These are phyloP conservation scores for Trypanosomatidae sp. DNA, from an alignment of 208 protist genomes.

Conservation along the genomic window DNA sequence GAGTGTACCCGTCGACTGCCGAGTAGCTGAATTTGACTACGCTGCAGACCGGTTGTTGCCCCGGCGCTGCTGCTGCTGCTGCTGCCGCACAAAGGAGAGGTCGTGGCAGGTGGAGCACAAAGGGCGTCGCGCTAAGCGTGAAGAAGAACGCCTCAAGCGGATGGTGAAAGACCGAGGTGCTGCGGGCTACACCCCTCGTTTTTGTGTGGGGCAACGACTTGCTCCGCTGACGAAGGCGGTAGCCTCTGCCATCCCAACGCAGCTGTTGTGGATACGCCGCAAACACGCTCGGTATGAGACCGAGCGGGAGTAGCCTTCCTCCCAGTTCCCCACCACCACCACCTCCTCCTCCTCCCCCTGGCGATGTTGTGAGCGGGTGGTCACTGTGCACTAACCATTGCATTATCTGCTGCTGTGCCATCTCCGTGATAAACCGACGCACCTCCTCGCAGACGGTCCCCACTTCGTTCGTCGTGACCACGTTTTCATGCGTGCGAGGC, in stretches of 20 bases:
- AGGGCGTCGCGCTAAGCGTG: constrained; percentile 13
- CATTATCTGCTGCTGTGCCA: constrained; percentile 7
- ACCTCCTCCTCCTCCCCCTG: background rate
- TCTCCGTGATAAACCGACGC: constrained; percentile 7
- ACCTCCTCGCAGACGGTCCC: constrained; percentile 2
- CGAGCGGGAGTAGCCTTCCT: constrained; percentile 2
- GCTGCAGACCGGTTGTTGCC: background rate
- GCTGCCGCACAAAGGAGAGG: constrained; percentile 5
- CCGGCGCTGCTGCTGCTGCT: background rate
- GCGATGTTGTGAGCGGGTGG: background rate
- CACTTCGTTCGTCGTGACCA: constrained; percentile 28
- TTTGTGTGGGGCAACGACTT: background rate
- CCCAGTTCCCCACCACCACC: background rate
- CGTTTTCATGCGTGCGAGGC: background rate
- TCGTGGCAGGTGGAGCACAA: constrained; percentile 16
- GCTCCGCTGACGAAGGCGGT: constrained; percentile 13
- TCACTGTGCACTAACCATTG: background rate
- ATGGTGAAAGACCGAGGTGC: constrained; percentile 24
- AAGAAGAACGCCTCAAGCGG: constrained; percentile 48
- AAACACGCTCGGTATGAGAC: constrained; percentile 27
- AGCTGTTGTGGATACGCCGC: constrained; percentile 28
- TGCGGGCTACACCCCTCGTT: background rate
- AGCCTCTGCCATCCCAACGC: constrained; percentile 33
- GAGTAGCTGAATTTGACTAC: constrained; percentile 11
- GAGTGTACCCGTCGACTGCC: constrained; percentile 1